Base-by-base conservation (phyloP, 371 early-diverging fungal species). In the Lichtheimia hyalospora region DNA sequence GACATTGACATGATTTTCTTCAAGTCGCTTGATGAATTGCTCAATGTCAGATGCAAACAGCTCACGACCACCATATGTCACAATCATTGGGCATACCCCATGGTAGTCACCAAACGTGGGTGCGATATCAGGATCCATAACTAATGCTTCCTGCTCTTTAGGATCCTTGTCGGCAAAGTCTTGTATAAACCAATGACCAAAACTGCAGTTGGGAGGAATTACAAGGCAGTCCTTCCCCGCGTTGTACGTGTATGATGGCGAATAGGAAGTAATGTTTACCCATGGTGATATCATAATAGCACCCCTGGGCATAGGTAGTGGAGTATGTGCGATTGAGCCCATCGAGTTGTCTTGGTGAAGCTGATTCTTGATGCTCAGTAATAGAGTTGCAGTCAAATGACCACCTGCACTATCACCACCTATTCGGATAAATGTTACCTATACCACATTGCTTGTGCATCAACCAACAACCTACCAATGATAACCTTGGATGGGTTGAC, bases 351-450 rank as follows among this genome's bases (percentile, higher is more conserved):
- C 23, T 8, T 10, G 16, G 16, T 41, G 44, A 1, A 58, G 44
- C 21, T 65, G 58, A 44, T 68, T 49, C 10, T 62, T 66, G 18
- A 64, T 20, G n/a, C 50, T 18, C 21, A 67, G 28, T 10, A 73
- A 50, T 14, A 54, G 42, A 12, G 54, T 58, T 3, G 68, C 61
- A 1, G 65, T 62, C 39, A 73, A 52, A 44, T 71, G 69, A n/a
- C 71, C 74, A 20, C 77, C 77, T 6, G 74, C 74, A 54, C 68
- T 67, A 39, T 77, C 74, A 15, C 74, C 77, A 28, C 62, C 77
- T 72, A 20, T 21, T 27, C 0, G 10, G 0, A 10, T 27, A 4
- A 0, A 27, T 15, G 3, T 15, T 23, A 27, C 21, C 21, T 6
- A 23, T 3, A 25, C 10, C 6, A 8, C 34, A 7, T 5, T 54